Evolutionary conservation across 2,329 filamentous ascomycete genomes (phyloP).

Genomic region (Aureobasidium sp.): DNA sequence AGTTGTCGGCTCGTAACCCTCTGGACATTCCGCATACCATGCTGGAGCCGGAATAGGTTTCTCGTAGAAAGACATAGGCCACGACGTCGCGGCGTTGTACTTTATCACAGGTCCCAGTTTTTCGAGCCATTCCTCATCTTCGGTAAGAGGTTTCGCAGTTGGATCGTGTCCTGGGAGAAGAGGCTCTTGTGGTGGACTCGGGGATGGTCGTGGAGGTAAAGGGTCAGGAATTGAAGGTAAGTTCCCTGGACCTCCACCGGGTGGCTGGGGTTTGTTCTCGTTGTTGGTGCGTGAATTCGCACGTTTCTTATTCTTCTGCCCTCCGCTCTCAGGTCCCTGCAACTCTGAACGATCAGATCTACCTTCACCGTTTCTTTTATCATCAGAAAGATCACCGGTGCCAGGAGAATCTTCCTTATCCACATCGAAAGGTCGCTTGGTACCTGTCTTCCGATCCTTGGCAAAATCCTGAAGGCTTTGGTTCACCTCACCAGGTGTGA

Average conservation of each 20-base stretch:
- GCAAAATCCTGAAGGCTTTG: neutral
- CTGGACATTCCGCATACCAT: neutral
- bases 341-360: neutral
- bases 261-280: too few relatives aligned
- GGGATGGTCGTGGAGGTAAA: neutral
- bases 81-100: neutral
- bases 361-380: neutral
- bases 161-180: fast-evolving
- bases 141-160: neutral
- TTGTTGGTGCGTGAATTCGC: neutral
- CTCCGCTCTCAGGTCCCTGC: neutral
- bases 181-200: neutral
- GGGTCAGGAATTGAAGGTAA: neutral
- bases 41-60: neutral
- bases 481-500: neutral
- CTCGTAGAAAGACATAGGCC: neutral
- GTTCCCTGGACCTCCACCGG: neutral
- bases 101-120: neutral
- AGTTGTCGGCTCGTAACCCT: neutral
- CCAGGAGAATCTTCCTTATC: neutral
- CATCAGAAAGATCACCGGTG: neutral
- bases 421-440: neutral
- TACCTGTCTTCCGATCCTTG: neutral
- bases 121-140: neutral
- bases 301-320: too few relatives aligned